Percentiles rank a stretch among this genome's conserved stretches.
Evolutionary conservation across 768 basidiomycete species (phyloP).

Genomic region (Tricholoma furcatifolium): DNA sequence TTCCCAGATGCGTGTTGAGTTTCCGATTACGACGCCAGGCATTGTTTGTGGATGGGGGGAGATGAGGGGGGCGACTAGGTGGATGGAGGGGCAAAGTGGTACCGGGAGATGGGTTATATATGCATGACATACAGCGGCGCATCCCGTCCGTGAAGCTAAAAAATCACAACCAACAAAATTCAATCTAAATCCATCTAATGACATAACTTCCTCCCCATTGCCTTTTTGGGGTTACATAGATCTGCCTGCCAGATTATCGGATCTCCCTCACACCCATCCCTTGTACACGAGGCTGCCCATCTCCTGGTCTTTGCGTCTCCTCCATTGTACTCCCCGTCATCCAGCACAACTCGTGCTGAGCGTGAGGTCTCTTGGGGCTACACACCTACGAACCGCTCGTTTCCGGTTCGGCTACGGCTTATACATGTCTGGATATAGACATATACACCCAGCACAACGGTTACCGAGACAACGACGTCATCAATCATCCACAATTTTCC

Average conservation of each 20-base stretch:
- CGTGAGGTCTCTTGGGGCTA: background rate
- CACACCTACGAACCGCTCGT: background rate
- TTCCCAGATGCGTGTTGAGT: constrained; percentile 73
- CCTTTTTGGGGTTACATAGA: constrained; percentile 13
- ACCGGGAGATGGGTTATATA: constrained; percentile 17
- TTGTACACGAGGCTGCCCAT: constrained; percentile 1
- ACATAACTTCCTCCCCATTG: constrained; percentile 11
- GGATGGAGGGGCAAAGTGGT: background rate
- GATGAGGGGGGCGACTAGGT: background rate
- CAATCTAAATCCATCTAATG: constrained; percentile 14
- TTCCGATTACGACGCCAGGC: constrained; percentile 52
- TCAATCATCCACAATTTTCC: background rate
- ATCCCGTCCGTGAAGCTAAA: constrained; percentile 15
- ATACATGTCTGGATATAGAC: constrained; percentile 5
- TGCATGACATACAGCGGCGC: constrained; percentile 19
- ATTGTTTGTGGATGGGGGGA: constrained; percentile 20
- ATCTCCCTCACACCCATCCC: constrained; percentile 1
- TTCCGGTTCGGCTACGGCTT: constrained; percentile 7
- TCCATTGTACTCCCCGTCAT: background rate
- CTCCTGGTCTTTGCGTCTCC: background rate
- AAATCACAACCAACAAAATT: constrained; percentile 15
- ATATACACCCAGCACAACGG: constrained; percentile 15
- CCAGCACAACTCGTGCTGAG: background rate
- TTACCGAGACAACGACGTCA: constrained; percentile 23
- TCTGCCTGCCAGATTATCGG: constrained; percentile 16